These are phyloP conservation scores for Hypoxylon sp. DNA, from an alignment of 2,329 filamentous ascomycete genomes.

Conservation along the genomic window DNA sequence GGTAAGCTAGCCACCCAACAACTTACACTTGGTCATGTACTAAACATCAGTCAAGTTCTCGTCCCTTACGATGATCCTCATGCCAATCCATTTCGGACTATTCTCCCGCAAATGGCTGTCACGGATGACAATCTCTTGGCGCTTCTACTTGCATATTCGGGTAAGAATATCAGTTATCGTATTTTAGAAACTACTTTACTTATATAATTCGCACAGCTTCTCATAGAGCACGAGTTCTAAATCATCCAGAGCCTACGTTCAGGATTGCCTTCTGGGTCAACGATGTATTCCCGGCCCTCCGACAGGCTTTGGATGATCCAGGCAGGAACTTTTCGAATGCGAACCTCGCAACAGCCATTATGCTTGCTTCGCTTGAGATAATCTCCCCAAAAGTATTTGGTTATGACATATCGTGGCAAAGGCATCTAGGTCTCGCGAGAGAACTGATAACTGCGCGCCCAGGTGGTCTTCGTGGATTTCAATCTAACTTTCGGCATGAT, in stretches of 20 bases:
- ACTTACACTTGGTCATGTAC: conserved; percentile 43
- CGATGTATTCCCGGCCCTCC: conserved; percentile 78
- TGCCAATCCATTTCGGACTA: conserved; percentile 62
- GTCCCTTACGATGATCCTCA: conserved; percentile 61
- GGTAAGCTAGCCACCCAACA: conserved; percentile 67
- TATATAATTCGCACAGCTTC: conserved; percentile 60
- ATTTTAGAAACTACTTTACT: conserved; percentile 18
- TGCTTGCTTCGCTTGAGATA: conserved; percentile 85
- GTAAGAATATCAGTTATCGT: conserved; percentile 39
- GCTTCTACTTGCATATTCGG: conserved; percentile 79
- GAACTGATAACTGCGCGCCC: conserved; percentile 74
- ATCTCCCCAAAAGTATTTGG: conserved; percentile 84
- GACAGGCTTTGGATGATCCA: conserved; percentile 69
- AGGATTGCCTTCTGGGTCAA: conserved; percentile 84
- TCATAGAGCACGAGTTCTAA: conserved; percentile 78
- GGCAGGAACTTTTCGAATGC: conserved; percentile 72
- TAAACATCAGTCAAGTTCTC: conserved; percentile 59
- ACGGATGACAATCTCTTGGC: conserved; percentile 76
- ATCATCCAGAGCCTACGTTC: conserved; percentile 76
- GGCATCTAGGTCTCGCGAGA: conserved; percentile 78
- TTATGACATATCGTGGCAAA: conserved; percentile 82
- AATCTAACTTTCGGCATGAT: conserved; percentile 61
- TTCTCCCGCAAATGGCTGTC: conserved; percentile 69
- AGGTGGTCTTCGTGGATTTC: conserved; percentile 58
- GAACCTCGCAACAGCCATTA: conserved; percentile 82